Conservation (phyloP, 169 alveolate species). For the Plasmodium fragile region DNA sequence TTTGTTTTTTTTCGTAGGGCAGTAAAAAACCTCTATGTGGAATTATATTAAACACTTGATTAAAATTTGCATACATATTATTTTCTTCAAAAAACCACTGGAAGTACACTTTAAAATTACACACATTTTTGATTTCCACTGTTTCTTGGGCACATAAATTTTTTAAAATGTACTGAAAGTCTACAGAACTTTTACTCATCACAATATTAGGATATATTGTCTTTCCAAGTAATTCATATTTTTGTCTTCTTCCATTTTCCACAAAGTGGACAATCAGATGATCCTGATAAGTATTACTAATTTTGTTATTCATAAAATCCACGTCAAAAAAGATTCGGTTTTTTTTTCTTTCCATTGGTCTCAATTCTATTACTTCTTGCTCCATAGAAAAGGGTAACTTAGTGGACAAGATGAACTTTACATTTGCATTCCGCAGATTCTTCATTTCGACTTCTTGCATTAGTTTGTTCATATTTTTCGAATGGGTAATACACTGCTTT, state of each 20-base stretch:
- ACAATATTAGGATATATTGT: slow-evolving; percentile 56
- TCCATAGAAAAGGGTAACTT: slow-evolving; percentile 52
- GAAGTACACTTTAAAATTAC: slow-evolving; percentile 60
- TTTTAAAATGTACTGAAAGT: slow-evolving; percentile 71
- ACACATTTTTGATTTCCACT: slow-evolving; percentile 60
- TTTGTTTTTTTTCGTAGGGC: slow-evolving; percentile 49
- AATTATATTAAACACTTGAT: slow-evolving; percentile 27
- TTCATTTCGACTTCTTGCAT: slow-evolving; percentile 65
- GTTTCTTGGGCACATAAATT: slow-evolving; percentile 64
- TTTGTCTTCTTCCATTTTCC: slow-evolving; percentile 66
- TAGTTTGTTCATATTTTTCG: slow-evolving; percentile 17
- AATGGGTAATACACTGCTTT: neutral
- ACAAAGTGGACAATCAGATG: slow-evolving; percentile 39
- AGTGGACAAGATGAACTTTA: slow-evolving; percentile 40
- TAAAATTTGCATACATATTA: slow-evolving; percentile 28
- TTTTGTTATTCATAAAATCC: slow-evolving; percentile 53
- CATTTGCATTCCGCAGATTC: slow-evolving; percentile 41
- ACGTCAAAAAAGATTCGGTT: slow-evolving; percentile 41
- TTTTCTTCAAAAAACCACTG: slow-evolving; percentile 74
- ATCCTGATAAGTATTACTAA: slow-evolving; percentile 35
- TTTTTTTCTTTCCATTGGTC: slow-evolving; percentile 36
- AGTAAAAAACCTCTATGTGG: slow-evolving; percentile 48
- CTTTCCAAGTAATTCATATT: slow-evolving; percentile 51
- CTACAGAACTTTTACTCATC: slow-evolving; percentile 62
- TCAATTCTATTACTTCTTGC: slow-evolving; percentile 44